phyloP scores from a whole-genome alignment of 129 eudicot genomes.

The Flaveria trinervia region DNA sequence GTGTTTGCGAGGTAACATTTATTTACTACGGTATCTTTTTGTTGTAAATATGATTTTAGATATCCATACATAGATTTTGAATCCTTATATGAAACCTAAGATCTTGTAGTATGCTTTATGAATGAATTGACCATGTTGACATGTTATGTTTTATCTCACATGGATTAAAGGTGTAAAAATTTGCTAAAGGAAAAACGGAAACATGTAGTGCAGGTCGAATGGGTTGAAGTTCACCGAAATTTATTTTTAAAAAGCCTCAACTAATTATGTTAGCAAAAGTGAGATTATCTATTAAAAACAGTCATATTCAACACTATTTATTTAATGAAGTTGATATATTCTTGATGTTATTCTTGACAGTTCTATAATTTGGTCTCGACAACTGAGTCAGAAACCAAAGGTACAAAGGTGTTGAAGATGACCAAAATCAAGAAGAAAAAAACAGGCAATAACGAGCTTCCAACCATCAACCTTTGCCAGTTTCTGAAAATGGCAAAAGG shows the following conservation, averaged over 20 bases:
- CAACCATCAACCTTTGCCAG: slow-evolving; percentile 73
- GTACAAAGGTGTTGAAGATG: slow-evolving; percentile 50
- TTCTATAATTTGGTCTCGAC: slow-evolving; percentile 75
- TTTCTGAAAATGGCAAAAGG: slow-evolving; percentile 86
- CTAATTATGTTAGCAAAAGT: not conserved
- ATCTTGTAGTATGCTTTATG: not conserved
- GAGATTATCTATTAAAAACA: not conserved
- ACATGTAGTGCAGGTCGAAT: not conserved
- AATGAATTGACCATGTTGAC: not conserved
- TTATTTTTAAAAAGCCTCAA: not conserved
- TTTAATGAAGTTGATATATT: not conserved
- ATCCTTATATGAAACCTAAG: not conserved
- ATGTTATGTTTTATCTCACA: no score
- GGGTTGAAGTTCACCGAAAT: not conserved
- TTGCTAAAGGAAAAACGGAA: not conserved
- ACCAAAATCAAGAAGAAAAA: slow-evolving; percentile 81
- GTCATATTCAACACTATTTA: not conserved
- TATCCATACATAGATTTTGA: slow-evolving; percentile 1
- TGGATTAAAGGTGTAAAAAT: not conserved
- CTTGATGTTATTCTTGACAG: slow-evolving; percentile 39
- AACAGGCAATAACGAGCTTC: slow-evolving; percentile 49
- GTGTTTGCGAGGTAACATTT: slow-evolving; percentile 89
- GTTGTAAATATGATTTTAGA: not conserved
- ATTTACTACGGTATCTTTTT: not conserved
- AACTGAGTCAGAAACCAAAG: slow-evolving; percentile 56